Evolutionary conservation across 352 stramenopile species (phyloP).

Genomic region (Labyrinthula sp.): DNA sequence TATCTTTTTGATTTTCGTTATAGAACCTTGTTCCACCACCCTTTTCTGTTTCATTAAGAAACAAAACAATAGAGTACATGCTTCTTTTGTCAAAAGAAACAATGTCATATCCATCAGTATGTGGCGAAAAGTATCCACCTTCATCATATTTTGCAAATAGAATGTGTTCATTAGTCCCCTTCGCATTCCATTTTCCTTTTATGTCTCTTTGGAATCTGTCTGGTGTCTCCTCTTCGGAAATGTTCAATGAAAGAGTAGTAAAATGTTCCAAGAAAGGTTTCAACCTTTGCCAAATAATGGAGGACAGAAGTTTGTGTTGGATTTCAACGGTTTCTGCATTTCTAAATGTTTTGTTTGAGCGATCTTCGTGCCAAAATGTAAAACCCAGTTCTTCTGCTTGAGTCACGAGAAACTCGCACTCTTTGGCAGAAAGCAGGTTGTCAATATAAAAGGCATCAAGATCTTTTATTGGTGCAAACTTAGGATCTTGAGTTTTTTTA

Average conservation of each 20-base stretch:
- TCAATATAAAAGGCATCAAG: constrained; percentile 16
- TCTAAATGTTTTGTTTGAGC: constrained; percentile 22
- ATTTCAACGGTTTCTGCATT: constrained; percentile 33
- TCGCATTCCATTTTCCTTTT: constrained; percentile 24
- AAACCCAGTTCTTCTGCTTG: constrained; percentile 18
- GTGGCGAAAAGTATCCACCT: constrained; percentile 29
- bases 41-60: constrained; percentile 21
- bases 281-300: constrained; percentile 23
- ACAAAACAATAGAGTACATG: constrained; percentile 32
- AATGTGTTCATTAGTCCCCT: constrained; percentile 25
- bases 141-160: constrained; percentile 28
- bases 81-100: constrained; percentile 28
- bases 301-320: constrained; percentile 10
- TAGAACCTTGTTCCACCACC: constrained; percentile 33
- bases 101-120: constrained; percentile 32
- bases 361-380: constrained; percentile 17
- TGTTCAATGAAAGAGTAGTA: constrained; percentile 1
- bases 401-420: constrained; percentile 18
- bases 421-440: constrained; percentile 16
- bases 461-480: not conserved
- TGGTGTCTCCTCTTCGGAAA: constrained; percentile 7
- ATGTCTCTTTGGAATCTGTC: constrained; percentile 30
- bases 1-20: constrained; percentile 14
- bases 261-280: constrained; percentile 11
- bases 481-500: too few species aligned